Conservation (phyloP, 805 yeast genomes). For the Ogataea paradorogensis region DNA sequence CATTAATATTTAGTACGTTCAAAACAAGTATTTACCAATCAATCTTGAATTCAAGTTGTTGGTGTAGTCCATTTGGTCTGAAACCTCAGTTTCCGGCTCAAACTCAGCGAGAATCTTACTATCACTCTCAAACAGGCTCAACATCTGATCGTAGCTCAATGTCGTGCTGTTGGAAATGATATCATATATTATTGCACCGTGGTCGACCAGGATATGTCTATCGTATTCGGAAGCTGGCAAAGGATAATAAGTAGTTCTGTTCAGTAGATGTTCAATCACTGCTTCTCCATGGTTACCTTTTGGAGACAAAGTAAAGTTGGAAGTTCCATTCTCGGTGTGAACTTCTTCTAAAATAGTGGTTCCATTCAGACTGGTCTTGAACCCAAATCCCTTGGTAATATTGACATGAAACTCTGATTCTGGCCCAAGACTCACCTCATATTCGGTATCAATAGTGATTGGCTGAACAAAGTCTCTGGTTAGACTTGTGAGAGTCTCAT, state of each 20-base stretch:
- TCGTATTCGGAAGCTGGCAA: slow-evolving; percentile 25
- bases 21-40: background rate
- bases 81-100: background rate
- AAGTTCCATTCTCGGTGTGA: slow-evolving; percentile 43
- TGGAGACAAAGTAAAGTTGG: slow-evolving; percentile 41
- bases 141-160: background rate
- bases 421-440: slow-evolving; percentile 19
- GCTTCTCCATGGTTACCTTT: slow-evolving; percentile 48
- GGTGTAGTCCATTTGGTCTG: background rate
- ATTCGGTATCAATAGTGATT: slow-evolving; percentile 24
- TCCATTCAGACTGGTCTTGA: slow-evolving; percentile 22
- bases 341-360: slow-evolving; percentile 24
- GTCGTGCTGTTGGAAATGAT: slow-evolving; percentile 12
- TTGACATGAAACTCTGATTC: slow-evolving; percentile 31
- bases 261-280: slow-evolving; percentile 33
- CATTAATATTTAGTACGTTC: background rate
- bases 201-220: slow-evolving; percentile 33
- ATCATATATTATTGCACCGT: slow-evolving; percentile 32
- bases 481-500: slow-evolving; percentile 19
- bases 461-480: slow-evolving; percentile 31
- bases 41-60: background rate
- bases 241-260: slow-evolving; percentile 20
- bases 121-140: background rate
- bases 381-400: slow-evolving; percentile 24
- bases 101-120: background rate